phyloP scores from a whole-genome alignment of 805 yeast genomes.

The Zygosaccharomyces gambellarensis region DNA sequence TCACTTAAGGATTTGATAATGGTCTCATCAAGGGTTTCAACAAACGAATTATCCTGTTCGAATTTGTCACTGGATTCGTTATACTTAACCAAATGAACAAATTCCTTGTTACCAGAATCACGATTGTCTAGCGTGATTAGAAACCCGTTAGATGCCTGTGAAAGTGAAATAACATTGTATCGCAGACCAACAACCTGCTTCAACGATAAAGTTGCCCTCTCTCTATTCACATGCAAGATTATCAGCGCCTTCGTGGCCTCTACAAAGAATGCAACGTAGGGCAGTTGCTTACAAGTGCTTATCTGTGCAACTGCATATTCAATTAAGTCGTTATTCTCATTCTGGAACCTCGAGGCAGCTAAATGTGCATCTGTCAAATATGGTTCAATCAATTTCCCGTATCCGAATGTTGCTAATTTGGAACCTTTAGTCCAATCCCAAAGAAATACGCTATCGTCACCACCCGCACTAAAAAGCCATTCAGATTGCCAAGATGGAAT shows the following conservation, averaged over 20 bases:
- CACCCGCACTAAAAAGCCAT: constrained; percentile 79
- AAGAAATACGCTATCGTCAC: constrained; percentile 65
- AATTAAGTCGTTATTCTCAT: constrained; percentile 41
- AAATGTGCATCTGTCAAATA: constrained; percentile 52
- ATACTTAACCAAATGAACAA: constrained; percentile 24
- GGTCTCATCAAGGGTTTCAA: constrained; percentile 19
- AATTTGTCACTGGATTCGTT: constrained; percentile 16
- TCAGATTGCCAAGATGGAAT: constrained; percentile 47
- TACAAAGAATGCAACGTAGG: constrained; percentile 41
- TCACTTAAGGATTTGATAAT: constrained; percentile 25
- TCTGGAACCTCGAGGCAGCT: constrained; percentile 61
- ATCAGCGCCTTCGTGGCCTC: constrained; percentile 48
- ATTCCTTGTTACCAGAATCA: constrained; percentile 13
- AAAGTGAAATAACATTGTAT: constrained; percentile 31
- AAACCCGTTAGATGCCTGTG: constrained; percentile 33
- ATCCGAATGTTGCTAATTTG: constrained; percentile 45
- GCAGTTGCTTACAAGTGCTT: constrained; percentile 31
- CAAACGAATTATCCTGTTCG: constrained; percentile 19
- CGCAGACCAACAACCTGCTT: constrained; percentile 32
- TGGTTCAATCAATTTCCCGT: constrained; percentile 40
- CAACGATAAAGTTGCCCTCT: constrained; percentile 22
- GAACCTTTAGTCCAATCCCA: constrained; percentile 75
- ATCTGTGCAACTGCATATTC: constrained; percentile 53
- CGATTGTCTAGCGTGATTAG: constrained; percentile 35
- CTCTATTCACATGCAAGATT: constrained; percentile 25